These are phyloP conservation scores for Dorcoceras hygrometricum DNA, from an alignment of 257 asterid species.

Conservation along the genomic window DNA sequence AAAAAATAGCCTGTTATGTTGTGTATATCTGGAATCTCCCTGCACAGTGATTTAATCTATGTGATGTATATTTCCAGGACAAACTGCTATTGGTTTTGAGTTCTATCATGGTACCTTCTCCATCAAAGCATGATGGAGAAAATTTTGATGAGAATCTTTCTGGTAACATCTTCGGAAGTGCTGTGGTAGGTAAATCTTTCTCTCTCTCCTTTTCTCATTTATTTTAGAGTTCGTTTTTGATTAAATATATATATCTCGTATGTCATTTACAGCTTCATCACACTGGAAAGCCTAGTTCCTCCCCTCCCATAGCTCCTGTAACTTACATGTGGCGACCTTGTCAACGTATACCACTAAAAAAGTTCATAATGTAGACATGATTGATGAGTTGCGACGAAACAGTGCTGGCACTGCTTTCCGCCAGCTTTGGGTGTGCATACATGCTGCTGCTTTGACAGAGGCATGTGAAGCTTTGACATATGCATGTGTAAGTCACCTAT, in stretches of 20 bases:
- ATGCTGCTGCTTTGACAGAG: constrained; percentile 79
- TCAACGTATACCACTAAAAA: constrained; percentile 22
- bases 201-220: constrained; percentile 8
- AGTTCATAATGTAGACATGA: constrained; percentile 11
- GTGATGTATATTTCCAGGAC: constrained; percentile 47
- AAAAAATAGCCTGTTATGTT: too few relatives aligned
- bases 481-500: constrained; percentile 56
- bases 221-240: constrained; percentile 9
- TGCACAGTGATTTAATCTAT: constrained; percentile 13
- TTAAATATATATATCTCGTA: constrained; percentile 18
- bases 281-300: constrained; percentile 38
- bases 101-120: constrained; percentile 53
- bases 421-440: constrained; percentile 78
- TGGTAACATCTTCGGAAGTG: constrained; percentile 60
- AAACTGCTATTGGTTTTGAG: constrained; percentile 41
- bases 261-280: constrained; percentile 58
- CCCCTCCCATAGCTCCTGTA: constrained; percentile 68
- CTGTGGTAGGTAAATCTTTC: constrained; percentile 49
- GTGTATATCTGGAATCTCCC: constrained; percentile 10
- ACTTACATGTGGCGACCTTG: constrained; percentile 81
- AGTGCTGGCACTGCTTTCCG: constrained; percentile 33
- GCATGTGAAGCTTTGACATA: constrained; percentile 58
- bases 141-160: constrained; percentile 41
- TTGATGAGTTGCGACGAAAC: constrained; percentile 29
- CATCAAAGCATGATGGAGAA: constrained; percentile 39